Base-by-base conservation (phyloP, 2,329 filamentous ascomycete species). In the Exophiala bonariae region DNA sequence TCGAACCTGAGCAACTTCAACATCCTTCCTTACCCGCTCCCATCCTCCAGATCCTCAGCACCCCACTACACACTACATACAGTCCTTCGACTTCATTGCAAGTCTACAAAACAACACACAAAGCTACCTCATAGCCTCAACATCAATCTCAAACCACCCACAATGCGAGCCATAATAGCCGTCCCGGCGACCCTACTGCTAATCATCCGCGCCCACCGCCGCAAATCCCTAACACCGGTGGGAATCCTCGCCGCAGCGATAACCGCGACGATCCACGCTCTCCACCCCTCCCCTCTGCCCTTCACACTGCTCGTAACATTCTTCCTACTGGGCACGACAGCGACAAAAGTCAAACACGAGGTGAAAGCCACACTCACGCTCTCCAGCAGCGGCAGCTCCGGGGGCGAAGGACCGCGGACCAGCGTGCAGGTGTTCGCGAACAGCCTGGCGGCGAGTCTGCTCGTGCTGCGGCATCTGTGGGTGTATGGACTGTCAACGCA, bases 241-340 rank as follows among this genome's bases (percentile, higher is more conserved):
- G 92, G 91, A 51, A 81, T 96, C 58, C 58, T 85, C 30, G 79
- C 81, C 10, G 92, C 92, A 3, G 74, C 77, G 4, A 60, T 86
- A 34, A 95, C 91, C 3, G 91, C 89, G 3, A 66, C 79, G 36
- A 81, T 86, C 9, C 93, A 99, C 66, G 89, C 90, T 13, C 71
- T 91, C n/a, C 91, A 97, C 67, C 92, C 92, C 3, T 96, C 89
- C 85, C 88, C 87, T 50, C 74, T 91, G n/a, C 91, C 89, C n/a
- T 95, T 96, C 70, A 80, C 80, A 20, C 77, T 96, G 9, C 77
- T 97, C 2, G 79, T 80, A 40, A 80, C 90, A 28, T 97, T 97
- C 73, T 97, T 96, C 68, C 72, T 95, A 3, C 82, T 86, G 3
- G 93, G 90, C 1, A 95, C 87, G 1, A 76, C 83, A 41, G 90